Percentiles rank a stretch among this genome's conserved stretches.
phyloP scores from a whole-genome alignment of 257 asterid genomes.

The Plantago elongata region DNA sequence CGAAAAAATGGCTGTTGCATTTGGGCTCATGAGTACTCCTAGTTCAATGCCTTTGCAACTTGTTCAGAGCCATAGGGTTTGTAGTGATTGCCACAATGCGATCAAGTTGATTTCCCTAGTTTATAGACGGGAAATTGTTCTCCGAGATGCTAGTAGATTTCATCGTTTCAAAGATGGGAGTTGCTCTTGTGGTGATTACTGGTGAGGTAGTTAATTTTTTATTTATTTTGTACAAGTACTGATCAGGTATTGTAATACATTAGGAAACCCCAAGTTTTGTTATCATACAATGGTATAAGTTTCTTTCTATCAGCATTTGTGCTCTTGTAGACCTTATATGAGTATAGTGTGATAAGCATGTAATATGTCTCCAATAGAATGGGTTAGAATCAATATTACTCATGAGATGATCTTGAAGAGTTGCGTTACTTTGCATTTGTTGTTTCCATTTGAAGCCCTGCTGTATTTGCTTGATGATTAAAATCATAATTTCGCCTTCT shows the following conservation, averaged over 20 bases:
- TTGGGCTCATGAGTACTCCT: slow-evolving; percentile 67
- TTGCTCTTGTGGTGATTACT: slow-evolving; percentile 89
- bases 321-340: no score
- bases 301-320: not conserved
- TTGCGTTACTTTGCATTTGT: no score
- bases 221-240: no score
- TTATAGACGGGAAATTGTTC: slow-evolving; percentile 47
- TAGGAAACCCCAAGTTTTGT: not conserved
- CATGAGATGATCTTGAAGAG: no score
- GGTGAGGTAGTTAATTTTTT: slow-evolving; percentile 35
- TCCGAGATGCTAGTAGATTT: slow-evolving; percentile 82
- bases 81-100: slow-evolving; percentile 67
- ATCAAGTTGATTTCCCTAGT: slow-evolving; percentile 54
- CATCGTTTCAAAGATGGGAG: slow-evolving; percentile 59
- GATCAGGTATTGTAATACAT: slow-evolving; percentile 5
- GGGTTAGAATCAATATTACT: no score
- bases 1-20: slow-evolving; percentile 83
- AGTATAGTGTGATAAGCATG: no score
- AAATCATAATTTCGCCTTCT: no score
- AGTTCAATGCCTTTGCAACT: slow-evolving; percentile 65
- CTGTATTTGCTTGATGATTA: no score
- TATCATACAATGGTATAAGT: not conserved
- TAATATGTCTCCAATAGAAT: no score
- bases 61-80: slow-evolving; percentile 78
- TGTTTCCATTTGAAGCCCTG: no score